Conservation (phyloP, 176 grass and related monocot genomes). For the Juncus effusus region DNA sequence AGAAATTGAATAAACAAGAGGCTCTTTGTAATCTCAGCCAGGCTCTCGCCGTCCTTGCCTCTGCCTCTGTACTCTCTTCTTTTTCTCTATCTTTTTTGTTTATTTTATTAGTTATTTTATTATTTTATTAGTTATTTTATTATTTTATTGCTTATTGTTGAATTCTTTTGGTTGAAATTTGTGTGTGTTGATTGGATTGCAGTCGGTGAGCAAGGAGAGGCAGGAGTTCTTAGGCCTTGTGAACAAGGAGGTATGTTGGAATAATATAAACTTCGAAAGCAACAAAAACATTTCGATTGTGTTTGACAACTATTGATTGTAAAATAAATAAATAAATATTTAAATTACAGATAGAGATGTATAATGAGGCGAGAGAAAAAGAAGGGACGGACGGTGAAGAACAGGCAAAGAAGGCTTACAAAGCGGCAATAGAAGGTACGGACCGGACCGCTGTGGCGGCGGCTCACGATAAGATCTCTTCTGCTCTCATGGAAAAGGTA, state of each 20-base stretch:
- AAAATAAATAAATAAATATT: constrained; percentile 1
- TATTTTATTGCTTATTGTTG: constrained; percentile 7
- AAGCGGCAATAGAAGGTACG: constrained; percentile 65
- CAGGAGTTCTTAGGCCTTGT: constrained; percentile 91
- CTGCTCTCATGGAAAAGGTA: constrained; percentile 92
- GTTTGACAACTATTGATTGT: constrained; percentile 16
- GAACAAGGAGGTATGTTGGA: constrained; percentile 72
- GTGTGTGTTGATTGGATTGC: constrained; percentile 27
- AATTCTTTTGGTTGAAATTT: background rate
- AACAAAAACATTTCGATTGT: constrained; percentile 19
- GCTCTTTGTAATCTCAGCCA: constrained; percentile 69
- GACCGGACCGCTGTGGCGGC: constrained; percentile 65
- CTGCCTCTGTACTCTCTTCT: constrained; percentile 72
- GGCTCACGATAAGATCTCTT: constrained; percentile 64
- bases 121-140: background rate
- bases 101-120: constrained; percentile 13
- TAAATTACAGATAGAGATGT: constrained; percentile 77
- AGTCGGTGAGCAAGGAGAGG: constrained; percentile 86
- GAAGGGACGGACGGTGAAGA: constrained; percentile 90
- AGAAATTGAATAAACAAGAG: constrained; percentile 57
- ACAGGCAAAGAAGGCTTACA: constrained; percentile 83
- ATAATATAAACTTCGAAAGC: constrained; percentile 10
- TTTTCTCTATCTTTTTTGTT: constrained; percentile 11
- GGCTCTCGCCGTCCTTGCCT: constrained; percentile 79
- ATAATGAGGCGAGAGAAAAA: constrained; percentile 77